Evolutionary conservation across 306 rosid species (phyloP), one percentile per base, ranked within the genome.

Genomic region (Cucumis hystrix): DNA sequence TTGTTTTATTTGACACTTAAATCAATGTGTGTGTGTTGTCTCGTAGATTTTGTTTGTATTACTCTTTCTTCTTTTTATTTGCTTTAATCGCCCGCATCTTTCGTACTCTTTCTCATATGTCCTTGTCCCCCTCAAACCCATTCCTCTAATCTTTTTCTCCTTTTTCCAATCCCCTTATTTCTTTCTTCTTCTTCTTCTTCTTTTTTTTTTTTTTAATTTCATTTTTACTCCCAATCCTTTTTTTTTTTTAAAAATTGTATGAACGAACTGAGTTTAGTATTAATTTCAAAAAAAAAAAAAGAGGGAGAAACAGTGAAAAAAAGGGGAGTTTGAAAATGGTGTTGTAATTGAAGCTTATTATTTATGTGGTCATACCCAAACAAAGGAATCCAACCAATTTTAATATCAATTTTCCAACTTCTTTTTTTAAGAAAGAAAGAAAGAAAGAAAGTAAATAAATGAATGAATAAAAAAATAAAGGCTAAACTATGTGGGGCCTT

Each of bases 31-130:
- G 72, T 77, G 57, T 54, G 30, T 28, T 81, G 87, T 84, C 79
- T 68, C 83, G 57, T 76, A 78, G 62, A 54, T 82, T 85, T 87
- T 85, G 87, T 82, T 80, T 83, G 79, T 61, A 73, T 67, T 76
- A 83, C 43, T 67, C 74, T 47, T 39, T 10, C 30, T 28, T 28
- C 30, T 79, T 77, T 41, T 60, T 79, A 28, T 77, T 59, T 45
- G 37, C 58, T 60, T 40, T 87, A 58, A 82, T 86, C 87, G 87
- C 97, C 96, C 96, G 90, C 92, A 86, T 90, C 87, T 87, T 76
- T 84, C 87, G 92, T 90, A 86, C 93, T 77, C 80, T 84, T 80
- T 77, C 49, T 89, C 84, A 86, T 85, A 83, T 77, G 91, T 87
- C 90, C 35, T 28, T 86, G 85, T 89, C 89, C 54, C 73, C 73